Evolutionary conservation across 495 filamentous ascomycete species (phyloP).

Genomic region (Penicillium pancosmium): DNA sequence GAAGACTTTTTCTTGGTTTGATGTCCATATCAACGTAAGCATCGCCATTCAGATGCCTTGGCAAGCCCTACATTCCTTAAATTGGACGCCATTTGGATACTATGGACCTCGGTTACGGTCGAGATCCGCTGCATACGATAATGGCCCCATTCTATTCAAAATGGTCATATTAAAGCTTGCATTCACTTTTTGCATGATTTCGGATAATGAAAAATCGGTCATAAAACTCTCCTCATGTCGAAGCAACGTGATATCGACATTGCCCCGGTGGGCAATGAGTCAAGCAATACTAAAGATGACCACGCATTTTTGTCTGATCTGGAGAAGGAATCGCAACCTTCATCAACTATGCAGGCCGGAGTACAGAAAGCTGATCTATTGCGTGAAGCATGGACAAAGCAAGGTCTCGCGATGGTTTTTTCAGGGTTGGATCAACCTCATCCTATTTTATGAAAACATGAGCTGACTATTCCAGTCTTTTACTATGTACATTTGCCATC

Average conservation of each 20-base stretch:
- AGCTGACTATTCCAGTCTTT: slow-evolving; percentile 17
- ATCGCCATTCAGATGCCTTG: neutral
- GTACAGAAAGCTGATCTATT: slow-evolving; percentile 26
- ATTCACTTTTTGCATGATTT: neutral
- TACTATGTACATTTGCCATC: slow-evolving; percentile 27
- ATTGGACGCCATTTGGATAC: neutral
- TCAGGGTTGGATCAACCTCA: slow-evolving; percentile 13
- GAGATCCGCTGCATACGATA: neutral
- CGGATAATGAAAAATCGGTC: neutral
- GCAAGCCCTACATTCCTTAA: neutral
- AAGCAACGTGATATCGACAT: slow-evolving; percentile 2
- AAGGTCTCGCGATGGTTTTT: slow-evolving; percentile 25
- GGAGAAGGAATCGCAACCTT: slow-evolving; percentile 4
- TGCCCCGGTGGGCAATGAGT: neutral
- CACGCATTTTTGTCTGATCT: slow-evolving; percentile 1
- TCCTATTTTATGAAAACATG: neutral
- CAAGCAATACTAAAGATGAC: neutral
- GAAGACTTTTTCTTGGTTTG: neutral
- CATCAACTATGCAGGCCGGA: slow-evolving; percentile 25
- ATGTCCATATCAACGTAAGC: neutral
- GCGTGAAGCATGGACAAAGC: slow-evolving; percentile 27
- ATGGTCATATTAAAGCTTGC: neutral
- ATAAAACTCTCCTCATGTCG: neutral
- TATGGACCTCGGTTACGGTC: neutral
- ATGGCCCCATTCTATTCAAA: neutral